Base-by-base conservation (phyloP, 768 basidiomycete genomes). In the Pulveroboletus sp. region DNA sequence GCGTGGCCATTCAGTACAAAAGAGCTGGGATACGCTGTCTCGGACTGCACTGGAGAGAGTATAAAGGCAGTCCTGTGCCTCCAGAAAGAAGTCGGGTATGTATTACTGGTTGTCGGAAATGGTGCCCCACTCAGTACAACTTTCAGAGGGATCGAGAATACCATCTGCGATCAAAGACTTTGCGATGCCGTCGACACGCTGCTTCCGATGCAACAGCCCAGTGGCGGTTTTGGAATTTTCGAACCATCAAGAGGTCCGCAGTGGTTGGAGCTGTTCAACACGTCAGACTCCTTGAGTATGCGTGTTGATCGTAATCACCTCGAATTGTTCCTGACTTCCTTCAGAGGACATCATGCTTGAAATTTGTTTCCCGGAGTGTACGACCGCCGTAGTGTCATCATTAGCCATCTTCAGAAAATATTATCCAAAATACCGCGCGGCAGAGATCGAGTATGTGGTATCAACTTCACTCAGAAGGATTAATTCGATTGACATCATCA, bases 301-400 rank as follows among this genome's bases (percentile, higher is more conserved):
- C 53, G 65, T 50, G 64, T 60, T n/a, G n/a, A 57, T 31, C 12
- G 35, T 43, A 5, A 16, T 39, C 17, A 3, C 7, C 37, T 27
- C 22, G 17, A 30, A 24, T 31, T 39, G 32, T 37, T n/a, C 30
- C 43, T n/a, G 24, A 48, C 20, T 38, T 43, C 1, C 1, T 26
- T 12, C 54, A 92, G 91, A 89, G n/a, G 79, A 92, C 58, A 95
- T 96, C 68, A 97, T 97, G 96, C 87, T 81, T 45, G 96, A 99
- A 67, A 92, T 90, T 62, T 80, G 80, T 63, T 98, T 98, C 62
- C 94, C 96, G 0, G 96, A 99, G 68, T 98, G 96, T 66, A 96
- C 96, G 26, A 98, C 95, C 0, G 95, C 93, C 0, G 92, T 88
- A 27, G 84, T 99, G 47, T 96, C 94, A 1, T 83, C 89, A 3